phyloP scores from a whole-genome alignment of 2,329 filamentous ascomycete genomes.

The Fusarium pseudocircinatum region DNA sequence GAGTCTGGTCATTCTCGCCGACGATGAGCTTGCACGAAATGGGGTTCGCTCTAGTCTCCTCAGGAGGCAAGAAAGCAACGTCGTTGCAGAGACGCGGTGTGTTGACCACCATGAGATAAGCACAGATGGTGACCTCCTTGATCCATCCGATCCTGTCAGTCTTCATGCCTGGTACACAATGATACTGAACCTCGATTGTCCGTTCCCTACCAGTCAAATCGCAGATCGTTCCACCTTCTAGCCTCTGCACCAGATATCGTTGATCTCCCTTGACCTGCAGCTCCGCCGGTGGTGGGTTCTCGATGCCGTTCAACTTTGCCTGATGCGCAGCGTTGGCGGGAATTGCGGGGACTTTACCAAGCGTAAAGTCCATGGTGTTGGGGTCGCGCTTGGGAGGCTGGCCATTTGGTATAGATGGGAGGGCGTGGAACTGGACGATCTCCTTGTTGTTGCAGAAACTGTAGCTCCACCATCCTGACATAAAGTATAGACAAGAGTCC shows the following conservation, averaged over 20 bases:
- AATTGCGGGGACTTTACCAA: slow-evolving; percentile 66
- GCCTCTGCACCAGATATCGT: slow-evolving; percentile 84
- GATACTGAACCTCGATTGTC: slow-evolving; percentile 84
- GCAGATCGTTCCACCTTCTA: slow-evolving; percentile 83
- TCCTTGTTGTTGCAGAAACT: slow-evolving; percentile 91
- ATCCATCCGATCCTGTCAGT: slow-evolving; percentile 87
- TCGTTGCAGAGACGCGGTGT: slow-evolving; percentile 90
- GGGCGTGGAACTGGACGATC: slow-evolving; percentile 89
- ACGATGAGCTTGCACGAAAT: slow-evolving; percentile 82
- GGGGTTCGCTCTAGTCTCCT: slow-evolving; percentile 77
- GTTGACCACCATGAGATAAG: slow-evolving; percentile 92
- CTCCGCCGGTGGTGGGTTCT: slow-evolving; percentile 61
- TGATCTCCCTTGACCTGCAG: slow-evolving; percentile 85
- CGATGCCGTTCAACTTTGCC: slow-evolving; percentile 37
- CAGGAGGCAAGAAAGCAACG: slow-evolving; percentile 83
- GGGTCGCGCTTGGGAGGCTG: slow-evolving; percentile 82
- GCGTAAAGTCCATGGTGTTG: slow-evolving; percentile 76
- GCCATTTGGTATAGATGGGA: slow-evolving; percentile 72
- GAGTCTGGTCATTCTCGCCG: slow-evolving; percentile 54
- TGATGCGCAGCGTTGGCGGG: slow-evolving; percentile 44
- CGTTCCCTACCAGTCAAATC: slow-evolving; percentile 85
- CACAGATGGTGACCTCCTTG: slow-evolving; percentile 90
- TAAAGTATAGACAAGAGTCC: slow-evolving; percentile 82
- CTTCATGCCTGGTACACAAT: slow-evolving; percentile 79
- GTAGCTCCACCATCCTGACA: slow-evolving; percentile 96